These are phyloP conservation scores for Lactarius sp. DNA, from an alignment of 768 basidiomycete species.

Conservation along the genomic window DNA sequence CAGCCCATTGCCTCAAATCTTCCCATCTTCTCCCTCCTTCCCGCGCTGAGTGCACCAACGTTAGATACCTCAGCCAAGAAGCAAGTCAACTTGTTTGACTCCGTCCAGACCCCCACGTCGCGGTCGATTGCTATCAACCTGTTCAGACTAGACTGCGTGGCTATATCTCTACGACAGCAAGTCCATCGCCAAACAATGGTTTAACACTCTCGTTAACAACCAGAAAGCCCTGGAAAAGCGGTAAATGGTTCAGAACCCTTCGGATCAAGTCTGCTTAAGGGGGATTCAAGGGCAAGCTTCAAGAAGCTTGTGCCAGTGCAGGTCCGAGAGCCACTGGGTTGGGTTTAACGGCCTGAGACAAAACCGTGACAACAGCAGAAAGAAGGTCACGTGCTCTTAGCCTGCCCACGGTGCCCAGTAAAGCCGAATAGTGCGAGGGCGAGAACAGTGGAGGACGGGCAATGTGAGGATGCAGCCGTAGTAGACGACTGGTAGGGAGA, in stretches of 20 bases:
- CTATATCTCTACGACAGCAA: constrained; percentile 47
- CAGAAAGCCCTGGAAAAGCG: constrained; percentile 42
- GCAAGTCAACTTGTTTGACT: constrained; percentile 70
- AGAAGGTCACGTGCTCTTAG: too few relatives aligned
- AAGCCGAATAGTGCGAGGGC: too few relatives aligned
- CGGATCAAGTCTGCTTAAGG: constrained; percentile 60
- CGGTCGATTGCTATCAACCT: constrained; percentile 59
- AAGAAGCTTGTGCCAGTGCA: constrained; percentile 83
- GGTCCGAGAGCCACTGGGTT: too few relatives aligned
- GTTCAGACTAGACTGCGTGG: constrained; percentile 74
- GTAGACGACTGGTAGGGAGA: too few relatives aligned
- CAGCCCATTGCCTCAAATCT: constrained; percentile 74
- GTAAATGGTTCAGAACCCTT: constrained; percentile 53
- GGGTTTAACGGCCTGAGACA: too few relatives aligned
- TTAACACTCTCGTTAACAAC: constrained; percentile 40
- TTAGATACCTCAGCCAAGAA: constrained; percentile 65
- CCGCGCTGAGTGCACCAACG: constrained; percentile 58
- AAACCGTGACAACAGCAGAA: too few relatives aligned
- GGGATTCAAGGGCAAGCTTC: constrained; percentile 71
- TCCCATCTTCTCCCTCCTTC: constrained; percentile 71
- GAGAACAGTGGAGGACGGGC: too few relatives aligned
- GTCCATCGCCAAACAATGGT: constrained; percentile 35
- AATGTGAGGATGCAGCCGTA: too few relatives aligned
- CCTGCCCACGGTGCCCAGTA: too few relatives aligned
- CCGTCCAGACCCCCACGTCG: constrained; percentile 65